Base-by-base conservation (phyloP, 441 rosid species). In the Gossypium schwendimanii region DNA sequence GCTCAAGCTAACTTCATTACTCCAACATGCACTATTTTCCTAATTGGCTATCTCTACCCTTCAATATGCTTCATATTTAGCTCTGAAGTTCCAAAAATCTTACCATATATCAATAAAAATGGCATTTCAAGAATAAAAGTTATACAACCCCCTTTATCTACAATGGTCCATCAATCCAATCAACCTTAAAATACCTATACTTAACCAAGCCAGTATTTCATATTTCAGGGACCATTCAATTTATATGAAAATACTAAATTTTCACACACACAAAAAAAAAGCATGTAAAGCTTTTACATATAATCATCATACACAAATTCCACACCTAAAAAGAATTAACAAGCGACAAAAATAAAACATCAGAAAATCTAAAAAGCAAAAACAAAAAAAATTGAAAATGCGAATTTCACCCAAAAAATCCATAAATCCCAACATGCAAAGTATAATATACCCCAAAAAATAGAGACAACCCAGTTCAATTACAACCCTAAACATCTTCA, bases 391-490 rank as follows among this genome's bases (percentile, higher is more conserved):
- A 33, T 50, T 12, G 12, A 55, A 63, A 63, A 65, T 59, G 61
- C 52, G n/a, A 39, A 59, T 65, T 36, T 31, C 63, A 45, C 23
- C 21, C 55, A 6, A 15, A 21, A 18, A 21, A 71, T 33, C 58
- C 79, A 50, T 14, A 26, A 17, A 28, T 8, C 58, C 11, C 28
- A 45, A 52, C 75, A 49, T 17, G 50, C 50, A 61, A 31, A 62
- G 45, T 17, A 36, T 12, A 63, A 41, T 24, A 59, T 28, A 2
- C 49, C 67, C 21, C 52, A 57, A 47, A 62, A 47, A 60, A 44
- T 5, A 17, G 33, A 72, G 23, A 60, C 47, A 33, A 76, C 47
- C 12, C 41, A 76, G 73, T 70, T 67, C 78, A 74, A 81, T 68
- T 71, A n/a, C 9, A 69, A 79, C 63, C 69, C 4, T 45, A 17